Evolutionary conservation across 179 eudicot species (phyloP).

Genomic region (Pouteria campechiana): DNA sequence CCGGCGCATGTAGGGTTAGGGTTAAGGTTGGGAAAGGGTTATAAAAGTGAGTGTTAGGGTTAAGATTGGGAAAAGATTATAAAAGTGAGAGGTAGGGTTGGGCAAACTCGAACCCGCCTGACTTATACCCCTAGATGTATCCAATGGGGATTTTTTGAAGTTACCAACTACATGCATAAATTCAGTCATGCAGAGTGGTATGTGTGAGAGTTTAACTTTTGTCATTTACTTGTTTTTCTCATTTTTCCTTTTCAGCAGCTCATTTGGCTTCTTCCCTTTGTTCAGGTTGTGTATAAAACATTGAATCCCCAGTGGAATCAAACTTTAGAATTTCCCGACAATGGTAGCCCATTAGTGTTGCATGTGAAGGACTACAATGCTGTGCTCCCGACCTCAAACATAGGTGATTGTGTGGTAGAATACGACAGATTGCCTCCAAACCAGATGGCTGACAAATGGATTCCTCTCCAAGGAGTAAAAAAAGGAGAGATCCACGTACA

Average conservation of each 20-base stretch:
- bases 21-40: too few species aligned
- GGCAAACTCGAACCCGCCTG: too few species aligned
- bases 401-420: constrained; percentile 80
- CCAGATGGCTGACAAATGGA: constrained; percentile 74
- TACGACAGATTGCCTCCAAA: constrained; percentile 78
- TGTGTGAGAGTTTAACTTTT: neutral
- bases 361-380: constrained; percentile 85
- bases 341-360: constrained; percentile 61
- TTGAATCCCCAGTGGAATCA: constrained; percentile 81
- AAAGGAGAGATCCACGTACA: constrained; percentile 88
- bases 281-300: constrained; percentile 69
- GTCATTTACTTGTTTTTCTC: constrained; percentile 1
- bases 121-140: too few species aligned
- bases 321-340: constrained; percentile 78
- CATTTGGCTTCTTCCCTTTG: too few species aligned
- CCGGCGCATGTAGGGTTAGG: too few species aligned
- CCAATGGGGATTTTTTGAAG: neutral
- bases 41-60: too few species aligned
- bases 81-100: too few species aligned
- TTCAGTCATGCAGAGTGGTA: too few species aligned
- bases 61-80: too few species aligned
- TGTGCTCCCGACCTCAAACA: constrained; percentile 61
- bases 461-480: constrained; percentile 89
- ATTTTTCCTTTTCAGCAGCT: too few species aligned
- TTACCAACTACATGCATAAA: neutral